Conservation (phyloP, 495 filamentous ascomycete species). For the Neurospora terricola region DNA sequence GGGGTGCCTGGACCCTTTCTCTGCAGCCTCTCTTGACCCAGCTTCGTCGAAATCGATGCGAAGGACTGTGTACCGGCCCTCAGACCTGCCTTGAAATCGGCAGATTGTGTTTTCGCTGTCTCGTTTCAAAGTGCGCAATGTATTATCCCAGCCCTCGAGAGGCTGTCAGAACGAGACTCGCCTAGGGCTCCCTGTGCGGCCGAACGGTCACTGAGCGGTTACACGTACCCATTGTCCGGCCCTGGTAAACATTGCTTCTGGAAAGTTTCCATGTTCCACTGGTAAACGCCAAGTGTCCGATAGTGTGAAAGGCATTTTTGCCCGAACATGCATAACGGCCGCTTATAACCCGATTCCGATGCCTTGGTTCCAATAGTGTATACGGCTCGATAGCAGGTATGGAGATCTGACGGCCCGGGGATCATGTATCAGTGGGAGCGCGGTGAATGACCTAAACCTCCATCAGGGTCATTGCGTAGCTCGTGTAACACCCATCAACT, state of each 20-base stretch:
- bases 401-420: background rate
- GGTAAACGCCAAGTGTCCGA: background rate
- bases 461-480: background rate
- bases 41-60: background rate
- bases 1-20: background rate
- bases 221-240: background rate
- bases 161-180: background rate
- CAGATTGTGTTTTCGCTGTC: background rate
- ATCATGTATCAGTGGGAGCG: background rate
- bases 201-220: background rate
- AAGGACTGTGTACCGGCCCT: background rate
- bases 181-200: background rate
- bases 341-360: background rate
- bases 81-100: background rate
- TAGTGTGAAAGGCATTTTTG: background rate
- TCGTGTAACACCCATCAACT: slow-evolving; percentile 1
- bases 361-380: background rate
- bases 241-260: background rate
- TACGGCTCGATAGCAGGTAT: background rate
- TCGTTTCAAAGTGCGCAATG: background rate
- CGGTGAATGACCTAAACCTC: background rate
- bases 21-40: background rate
- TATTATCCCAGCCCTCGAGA: background rate
- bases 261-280: background rate
- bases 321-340: slow-evolving; percentile 1